These are phyloP conservation scores for Mortierella sp. DNA, from an alignment of 371 early-diverging fungal species.

Conservation along the genomic window DNA sequence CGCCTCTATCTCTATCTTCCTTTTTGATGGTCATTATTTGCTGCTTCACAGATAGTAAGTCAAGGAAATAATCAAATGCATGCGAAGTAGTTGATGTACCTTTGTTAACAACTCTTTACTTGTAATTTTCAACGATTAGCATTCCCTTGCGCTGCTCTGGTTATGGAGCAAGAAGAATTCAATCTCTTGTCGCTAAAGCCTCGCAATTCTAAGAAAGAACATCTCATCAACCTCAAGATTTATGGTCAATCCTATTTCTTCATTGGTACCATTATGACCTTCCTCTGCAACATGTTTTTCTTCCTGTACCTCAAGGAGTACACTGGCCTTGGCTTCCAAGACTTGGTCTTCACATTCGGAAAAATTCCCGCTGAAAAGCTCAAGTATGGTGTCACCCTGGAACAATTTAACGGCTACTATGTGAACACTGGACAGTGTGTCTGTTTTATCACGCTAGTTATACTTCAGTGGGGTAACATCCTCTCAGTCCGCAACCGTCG, in stretches of 20 bases:
- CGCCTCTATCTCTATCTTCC: constrained; percentile 72
- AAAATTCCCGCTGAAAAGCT: constrained; percentile 61
- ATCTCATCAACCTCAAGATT: constrained; percentile 65
- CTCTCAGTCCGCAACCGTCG: constrained; percentile 72
- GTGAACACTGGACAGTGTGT: constrained; percentile 70
- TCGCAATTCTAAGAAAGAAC: constrained; percentile 71
- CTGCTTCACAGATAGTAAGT: constrained; percentile 61
- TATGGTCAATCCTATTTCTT: constrained; percentile 75
- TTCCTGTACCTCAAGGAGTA: constrained; percentile 66
- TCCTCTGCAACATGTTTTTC: constrained; percentile 72
- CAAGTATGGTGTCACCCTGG: constrained; percentile 61
- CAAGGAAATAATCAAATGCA: not conserved
- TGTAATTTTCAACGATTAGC: constrained; percentile 33
- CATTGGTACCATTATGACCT: constrained; percentile 70
- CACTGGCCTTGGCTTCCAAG: constrained; percentile 61
- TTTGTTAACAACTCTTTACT: constrained; percentile 11
- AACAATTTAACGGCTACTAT: constrained; percentile 58
- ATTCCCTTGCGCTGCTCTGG: constrained; percentile 70
- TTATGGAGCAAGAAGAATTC: constrained; percentile 75
- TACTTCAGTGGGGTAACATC: constrained; percentile 72
- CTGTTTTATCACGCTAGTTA: constrained; percentile 75
- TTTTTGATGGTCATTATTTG: constrained; percentile 77
- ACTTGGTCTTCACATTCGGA: constrained; percentile 68
- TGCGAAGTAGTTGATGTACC: not conserved
- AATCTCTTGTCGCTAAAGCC: constrained; percentile 71